Evolutionary conservation across 805 yeast species (phyloP).

Genomic region (Starmera caribaea): DNA sequence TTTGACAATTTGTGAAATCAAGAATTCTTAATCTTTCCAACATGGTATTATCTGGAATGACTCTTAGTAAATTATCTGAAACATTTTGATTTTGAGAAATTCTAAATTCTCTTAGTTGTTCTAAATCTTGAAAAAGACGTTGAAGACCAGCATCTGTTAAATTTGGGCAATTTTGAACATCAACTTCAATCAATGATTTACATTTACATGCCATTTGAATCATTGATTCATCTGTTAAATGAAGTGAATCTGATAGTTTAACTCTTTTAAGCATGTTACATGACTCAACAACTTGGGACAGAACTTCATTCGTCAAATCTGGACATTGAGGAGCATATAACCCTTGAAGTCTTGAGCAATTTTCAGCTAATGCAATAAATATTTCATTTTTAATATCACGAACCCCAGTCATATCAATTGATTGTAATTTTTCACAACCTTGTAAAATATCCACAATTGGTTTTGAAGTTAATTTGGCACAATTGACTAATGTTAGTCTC

Average conservation of each 20-base stretch:
- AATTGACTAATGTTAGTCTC: slow-evolving; percentile 76
- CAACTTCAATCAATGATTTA: slow-evolving; percentile 79
- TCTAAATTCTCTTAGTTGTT: slow-evolving; percentile 77
- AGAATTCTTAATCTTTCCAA: slow-evolving; percentile 68
- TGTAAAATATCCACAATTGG: slow-evolving; percentile 55
- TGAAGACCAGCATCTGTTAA: slow-evolving; percentile 58
- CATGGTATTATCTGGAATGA: slow-evolving; percentile 35
- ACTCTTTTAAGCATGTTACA: slow-evolving; percentile 78
- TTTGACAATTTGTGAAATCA: slow-evolving; percentile 77
- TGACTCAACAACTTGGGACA: slow-evolving; percentile 43
- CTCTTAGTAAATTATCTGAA: slow-evolving; percentile 54
- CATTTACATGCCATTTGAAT: slow-evolving; percentile 58
- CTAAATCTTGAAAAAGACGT: slow-evolving; percentile 46
- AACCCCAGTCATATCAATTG: slow-evolving; percentile 82
- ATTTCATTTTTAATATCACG: slow-evolving; percentile 60
- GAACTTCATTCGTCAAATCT: slow-evolving; percentile 55
- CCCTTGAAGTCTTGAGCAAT: slow-evolving; percentile 78
- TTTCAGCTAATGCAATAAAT: slow-evolving; percentile 52
- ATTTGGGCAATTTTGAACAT: slow-evolving; percentile 71
- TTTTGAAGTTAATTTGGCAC: slow-evolving; percentile 49
- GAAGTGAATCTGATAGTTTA: slow-evolving; percentile 63
- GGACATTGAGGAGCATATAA: slow-evolving; percentile 82
- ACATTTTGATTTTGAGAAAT: slow-evolving; percentile 64
- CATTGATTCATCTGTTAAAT: slow-evolving; percentile 56
- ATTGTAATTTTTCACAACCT: slow-evolving; percentile 64